Conservation (phyloP, 345 rosid species). For the Populus pruinosa region DNA sequence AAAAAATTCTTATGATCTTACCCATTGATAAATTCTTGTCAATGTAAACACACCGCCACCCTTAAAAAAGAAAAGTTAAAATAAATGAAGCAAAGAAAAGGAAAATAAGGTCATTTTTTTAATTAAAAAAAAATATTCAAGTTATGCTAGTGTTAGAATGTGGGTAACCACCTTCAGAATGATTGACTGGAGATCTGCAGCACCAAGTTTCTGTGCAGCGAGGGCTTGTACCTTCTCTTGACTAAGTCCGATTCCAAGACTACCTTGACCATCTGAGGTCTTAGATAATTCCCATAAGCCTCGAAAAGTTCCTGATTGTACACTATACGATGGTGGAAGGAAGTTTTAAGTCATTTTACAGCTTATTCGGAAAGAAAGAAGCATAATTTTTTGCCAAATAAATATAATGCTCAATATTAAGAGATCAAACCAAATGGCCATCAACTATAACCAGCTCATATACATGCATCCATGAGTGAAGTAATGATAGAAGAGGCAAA, state of each 20-base stretch:
- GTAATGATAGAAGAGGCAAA: background rate
- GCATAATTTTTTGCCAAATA: too few relatives aligned
- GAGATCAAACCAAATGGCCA: background rate
- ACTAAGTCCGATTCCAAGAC: constrained; percentile 67
- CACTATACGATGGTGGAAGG: constrained; percentile 42
- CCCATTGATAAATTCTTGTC: constrained; percentile 72
- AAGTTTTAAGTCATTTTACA: constrained; percentile 14
- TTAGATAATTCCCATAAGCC: constrained; percentile 50
- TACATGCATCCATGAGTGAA: background rate
- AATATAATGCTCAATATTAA: background rate
- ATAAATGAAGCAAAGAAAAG: background rate
- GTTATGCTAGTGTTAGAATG: background rate
- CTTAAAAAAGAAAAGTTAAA: constrained; percentile 34
- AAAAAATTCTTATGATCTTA: constrained; percentile 30
- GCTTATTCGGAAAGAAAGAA: background rate
- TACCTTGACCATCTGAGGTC: constrained; percentile 32
- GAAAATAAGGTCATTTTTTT: background rate
- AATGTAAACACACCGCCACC: constrained; percentile 74
- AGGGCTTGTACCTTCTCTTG: constrained; percentile 62
- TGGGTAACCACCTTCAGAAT: constrained; percentile 55
- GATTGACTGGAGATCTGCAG: constrained; percentile 58
- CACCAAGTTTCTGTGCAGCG: constrained; percentile 57
- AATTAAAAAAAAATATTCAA: background rate
- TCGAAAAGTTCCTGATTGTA: constrained; percentile 55
- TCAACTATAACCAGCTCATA: background rate